These are phyloP conservation scores for Delonix regia DNA, from an alignment of 306 rosid species.

Conservation along the genomic window DNA sequence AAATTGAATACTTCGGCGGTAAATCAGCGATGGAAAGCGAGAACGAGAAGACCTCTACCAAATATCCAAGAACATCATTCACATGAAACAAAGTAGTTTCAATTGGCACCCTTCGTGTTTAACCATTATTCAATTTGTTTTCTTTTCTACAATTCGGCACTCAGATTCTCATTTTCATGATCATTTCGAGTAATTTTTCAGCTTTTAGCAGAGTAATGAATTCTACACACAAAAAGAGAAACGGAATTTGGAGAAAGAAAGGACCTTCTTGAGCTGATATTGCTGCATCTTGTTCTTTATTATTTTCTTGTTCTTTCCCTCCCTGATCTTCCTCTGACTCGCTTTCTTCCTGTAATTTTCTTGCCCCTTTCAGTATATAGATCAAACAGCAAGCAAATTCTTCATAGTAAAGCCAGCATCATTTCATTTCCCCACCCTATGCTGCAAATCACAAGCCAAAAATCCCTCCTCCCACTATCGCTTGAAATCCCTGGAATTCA, in stretches of 20 bases:
- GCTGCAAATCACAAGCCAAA: slow-evolving; percentile 36
- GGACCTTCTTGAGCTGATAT: slow-evolving; percentile 66
- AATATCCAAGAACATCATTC: neutral
- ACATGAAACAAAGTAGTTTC: neutral
- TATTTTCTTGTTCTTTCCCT: neutral
- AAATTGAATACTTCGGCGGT: neutral
- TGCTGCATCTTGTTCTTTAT: slow-evolving; percentile 49
- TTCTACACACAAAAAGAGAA: neutral
- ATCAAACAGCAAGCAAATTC: slow-evolving; percentile 19
- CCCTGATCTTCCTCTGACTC: slow-evolving; percentile 3
- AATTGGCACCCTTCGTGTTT: neutral
- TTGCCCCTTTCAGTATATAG: neutral
- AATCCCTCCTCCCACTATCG: slow-evolving; percentile 25
- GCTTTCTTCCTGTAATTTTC: neutral
- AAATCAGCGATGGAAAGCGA: neutral
- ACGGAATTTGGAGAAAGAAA: slow-evolving; percentile 16
- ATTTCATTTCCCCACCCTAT: slow-evolving; percentile 46
- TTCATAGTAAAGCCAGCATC: slow-evolving; percentile 39
- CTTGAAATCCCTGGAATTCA: slow-evolving; percentile 6
- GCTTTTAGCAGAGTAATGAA: neutral
- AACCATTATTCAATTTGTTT: neutral
- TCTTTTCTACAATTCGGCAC: neutral
- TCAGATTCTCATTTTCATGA: neutral
- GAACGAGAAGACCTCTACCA: neutral
- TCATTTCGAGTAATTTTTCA: neutral